Evolutionary conservation across 805 yeast species (phyloP).

Genomic region (Lachancea meyersii): DNA sequence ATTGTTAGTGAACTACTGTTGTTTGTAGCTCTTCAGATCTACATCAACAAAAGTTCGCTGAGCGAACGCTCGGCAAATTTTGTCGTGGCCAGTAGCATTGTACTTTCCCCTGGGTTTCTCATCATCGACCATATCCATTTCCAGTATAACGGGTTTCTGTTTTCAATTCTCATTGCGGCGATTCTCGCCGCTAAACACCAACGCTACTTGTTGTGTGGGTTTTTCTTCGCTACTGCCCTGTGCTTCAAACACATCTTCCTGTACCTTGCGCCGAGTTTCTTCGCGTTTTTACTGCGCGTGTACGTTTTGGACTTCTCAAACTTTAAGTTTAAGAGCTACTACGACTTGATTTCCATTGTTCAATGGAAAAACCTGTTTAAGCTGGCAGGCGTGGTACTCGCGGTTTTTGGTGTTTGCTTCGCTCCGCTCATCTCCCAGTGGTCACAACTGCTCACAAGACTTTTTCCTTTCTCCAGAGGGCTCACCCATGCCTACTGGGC

Average conservation of each 20-base stretch:
- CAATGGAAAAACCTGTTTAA: slow-evolving; percentile 55
- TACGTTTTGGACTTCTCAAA: slow-evolving; percentile 51
- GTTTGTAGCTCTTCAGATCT: slow-evolving; percentile 66
- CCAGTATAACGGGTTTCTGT: slow-evolving; percentile 93
- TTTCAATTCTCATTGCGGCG: slow-evolving; percentile 71
- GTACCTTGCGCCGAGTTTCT: slow-evolving; percentile 91
- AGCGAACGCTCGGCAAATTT: slow-evolving; percentile 43
- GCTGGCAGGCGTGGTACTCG: slow-evolving; percentile 56
- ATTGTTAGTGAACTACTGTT: slow-evolving; percentile 68
- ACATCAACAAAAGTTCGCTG: slow-evolving; percentile 43
- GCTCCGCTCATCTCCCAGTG: slow-evolving; percentile 69
- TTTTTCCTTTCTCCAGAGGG: slow-evolving; percentile 93
- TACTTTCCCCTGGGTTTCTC: slow-evolving; percentile 81
- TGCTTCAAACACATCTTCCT: slow-evolving; percentile 94
- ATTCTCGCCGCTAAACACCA: slow-evolving; percentile 62
- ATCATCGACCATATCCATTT: slow-evolving; percentile 94
- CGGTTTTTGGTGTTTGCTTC: slow-evolving; percentile 62
- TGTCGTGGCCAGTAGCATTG: slow-evolving; percentile 76
- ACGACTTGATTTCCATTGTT: slow-evolving; percentile 33
- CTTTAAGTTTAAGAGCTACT: slow-evolving; percentile 30
- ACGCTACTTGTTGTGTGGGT: slow-evolving; percentile 53
- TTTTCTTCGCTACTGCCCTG: slow-evolving; percentile 64
- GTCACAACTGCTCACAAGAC: slow-evolving; percentile 57
- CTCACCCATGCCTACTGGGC: slow-evolving; percentile 99
- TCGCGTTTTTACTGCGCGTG: slow-evolving; percentile 65